Conservation (phyloP, 352 stramenopile genomes). For the Thalassiosira hispida region DNA sequence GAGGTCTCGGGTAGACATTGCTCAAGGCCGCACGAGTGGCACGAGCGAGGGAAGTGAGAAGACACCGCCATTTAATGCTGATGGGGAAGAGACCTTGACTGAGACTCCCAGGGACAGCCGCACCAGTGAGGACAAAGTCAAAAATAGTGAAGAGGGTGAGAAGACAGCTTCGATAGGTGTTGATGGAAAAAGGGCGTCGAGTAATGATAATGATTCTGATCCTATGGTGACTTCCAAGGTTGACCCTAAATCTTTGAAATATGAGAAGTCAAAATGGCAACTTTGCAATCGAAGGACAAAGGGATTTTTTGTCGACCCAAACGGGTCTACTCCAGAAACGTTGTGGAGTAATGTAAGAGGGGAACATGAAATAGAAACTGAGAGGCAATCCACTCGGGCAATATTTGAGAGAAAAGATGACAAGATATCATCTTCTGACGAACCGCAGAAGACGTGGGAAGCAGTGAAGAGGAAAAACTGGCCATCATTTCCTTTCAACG, state of each 20-base stretch:
- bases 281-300: slow-evolving; percentile 25
- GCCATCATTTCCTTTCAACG: slow-evolving; percentile 20
- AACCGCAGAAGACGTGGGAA: slow-evolving; percentile 19
- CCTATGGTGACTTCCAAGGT: background rate
- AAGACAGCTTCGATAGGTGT: background rate
- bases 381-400: slow-evolving; percentile 9
- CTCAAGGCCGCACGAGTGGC: background rate
- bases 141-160: background rate
- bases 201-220: background rate
- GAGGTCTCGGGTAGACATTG: background rate
- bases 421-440: slow-evolving; percentile 7
- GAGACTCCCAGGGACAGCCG: too few relatives aligned
- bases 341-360: background rate
- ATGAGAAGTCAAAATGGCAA: background rate
- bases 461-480: slow-evolving; percentile 3
- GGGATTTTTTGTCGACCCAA: slow-evolving; percentile 51
- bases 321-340: slow-evolving; percentile 23
- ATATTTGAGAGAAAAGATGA: slow-evolving; percentile 27
- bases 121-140: too few relatives aligned
- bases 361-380: slow-evolving; percentile 20
- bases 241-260: background rate
- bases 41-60: background rate
- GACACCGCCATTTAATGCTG: background rate
- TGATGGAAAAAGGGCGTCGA: background rate
- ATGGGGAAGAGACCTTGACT: background rate